These are phyloP conservation scores for Talaromyces islandicus DNA, from an alignment of 2,329 filamentous ascomycete species.

Conservation along the genomic window DNA sequence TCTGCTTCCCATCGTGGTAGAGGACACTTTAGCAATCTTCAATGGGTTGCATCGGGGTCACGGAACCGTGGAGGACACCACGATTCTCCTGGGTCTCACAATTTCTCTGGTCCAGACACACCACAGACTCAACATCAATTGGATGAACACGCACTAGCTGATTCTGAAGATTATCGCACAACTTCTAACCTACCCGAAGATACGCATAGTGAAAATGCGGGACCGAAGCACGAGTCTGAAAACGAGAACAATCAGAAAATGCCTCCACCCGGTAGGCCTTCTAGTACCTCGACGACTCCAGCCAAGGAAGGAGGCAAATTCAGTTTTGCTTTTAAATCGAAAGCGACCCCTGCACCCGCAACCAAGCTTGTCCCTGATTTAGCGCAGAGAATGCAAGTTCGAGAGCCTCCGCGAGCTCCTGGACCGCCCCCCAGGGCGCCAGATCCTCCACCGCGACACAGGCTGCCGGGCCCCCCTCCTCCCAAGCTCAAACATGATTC, in stretches of 20 bases:
- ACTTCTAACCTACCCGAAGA: not conserved
- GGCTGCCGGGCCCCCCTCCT: conserved; percentile 29
- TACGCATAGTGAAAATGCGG: conserved; percentile 54
- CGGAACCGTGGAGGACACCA: conserved; percentile 46
- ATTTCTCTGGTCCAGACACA: conserved; percentile 20
- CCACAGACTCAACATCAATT: conserved; percentile 16
- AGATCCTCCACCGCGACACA: conserved; percentile 31
- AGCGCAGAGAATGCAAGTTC: conserved; percentile 40
- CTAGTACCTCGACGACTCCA: conserved; percentile 47
- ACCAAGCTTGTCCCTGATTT: conserved; percentile 47
- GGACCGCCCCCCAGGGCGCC: conserved; percentile 31
- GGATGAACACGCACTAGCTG: conserved; percentile 24
- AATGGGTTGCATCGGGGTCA: conserved; percentile 61
- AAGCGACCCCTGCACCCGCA: conserved; percentile 53
- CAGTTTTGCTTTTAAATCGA: conserved; percentile 88
- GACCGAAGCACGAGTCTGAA: conserved; percentile 40
- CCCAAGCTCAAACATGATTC: conserved; percentile 34
- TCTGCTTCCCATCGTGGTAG: conserved; percentile 47
- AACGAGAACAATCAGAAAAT: conserved; percentile 43
- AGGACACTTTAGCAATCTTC: conserved; percentile 59
- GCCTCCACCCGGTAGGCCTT: conserved; percentile 49
- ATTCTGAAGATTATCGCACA: conserved; percentile 44
- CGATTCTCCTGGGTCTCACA: conserved; percentile 33
- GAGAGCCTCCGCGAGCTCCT: conserved; percentile 34
- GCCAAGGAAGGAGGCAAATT: conserved; percentile 61